These are phyloP conservation scores for Rosa chinensis DNA, from an alignment of 306 rosid species.

Conservation along the genomic window DNA sequence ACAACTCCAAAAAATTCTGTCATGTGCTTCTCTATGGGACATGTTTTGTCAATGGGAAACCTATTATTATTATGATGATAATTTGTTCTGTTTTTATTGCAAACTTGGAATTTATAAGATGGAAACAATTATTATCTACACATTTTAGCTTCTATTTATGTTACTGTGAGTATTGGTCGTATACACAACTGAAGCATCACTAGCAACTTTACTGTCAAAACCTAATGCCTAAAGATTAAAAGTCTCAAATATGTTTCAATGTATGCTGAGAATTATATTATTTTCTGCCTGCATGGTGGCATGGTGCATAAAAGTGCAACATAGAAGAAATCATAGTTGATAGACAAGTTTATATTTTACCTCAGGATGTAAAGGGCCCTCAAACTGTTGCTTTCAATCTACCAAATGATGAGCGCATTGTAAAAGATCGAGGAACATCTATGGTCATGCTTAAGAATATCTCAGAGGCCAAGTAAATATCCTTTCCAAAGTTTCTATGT, in stretches of 20 bases:
- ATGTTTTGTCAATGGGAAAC: neutral
- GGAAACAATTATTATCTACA: neutral
- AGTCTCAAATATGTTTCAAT: neutral
- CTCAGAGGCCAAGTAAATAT: slow-evolving; percentile 85
- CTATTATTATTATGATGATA: neutral
- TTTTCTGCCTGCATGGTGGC: neutral
- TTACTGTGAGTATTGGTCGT: neutral
- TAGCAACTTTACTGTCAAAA: neutral
- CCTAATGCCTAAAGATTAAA: neutral
- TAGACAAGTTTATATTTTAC: slow-evolving; percentile 22
- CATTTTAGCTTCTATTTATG: neutral
- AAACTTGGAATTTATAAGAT: neutral
- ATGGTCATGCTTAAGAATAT: slow-evolving; percentile 99
- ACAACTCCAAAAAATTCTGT: slow-evolving; percentile 4
- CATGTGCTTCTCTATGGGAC: neutral
- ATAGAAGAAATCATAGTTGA: neutral
- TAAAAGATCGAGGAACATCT: slow-evolving; percentile 83
- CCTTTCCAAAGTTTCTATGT: slow-evolving; percentile 23
- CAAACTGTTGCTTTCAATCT: slow-evolving; percentile 96
- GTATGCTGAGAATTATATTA: neutral
- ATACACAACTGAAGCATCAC: neutral
- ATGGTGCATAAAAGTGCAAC: neutral
- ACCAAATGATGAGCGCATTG: slow-evolving; percentile 91
- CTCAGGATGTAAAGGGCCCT: slow-evolving; percentile 95
- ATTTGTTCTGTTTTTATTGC: neutral